Base-by-base conservation (phyloP, 2,329 filamentous ascomycete species). In the Endocalyx cinctus region DNA sequence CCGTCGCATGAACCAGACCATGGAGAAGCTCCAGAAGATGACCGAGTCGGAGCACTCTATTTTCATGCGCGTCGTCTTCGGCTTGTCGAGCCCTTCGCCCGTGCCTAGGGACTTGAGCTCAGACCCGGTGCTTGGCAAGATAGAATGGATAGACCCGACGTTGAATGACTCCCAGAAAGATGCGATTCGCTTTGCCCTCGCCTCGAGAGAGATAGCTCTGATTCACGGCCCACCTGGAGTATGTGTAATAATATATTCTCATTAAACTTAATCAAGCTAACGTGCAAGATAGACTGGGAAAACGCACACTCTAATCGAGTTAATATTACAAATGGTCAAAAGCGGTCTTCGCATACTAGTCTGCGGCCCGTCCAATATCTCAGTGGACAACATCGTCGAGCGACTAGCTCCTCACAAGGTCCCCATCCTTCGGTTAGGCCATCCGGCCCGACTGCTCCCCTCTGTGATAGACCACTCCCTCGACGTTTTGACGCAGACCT, bases 351-450 rank as follows among this genome's bases (percentile, higher is more conserved):
- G 88, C 2, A 70, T 97, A 10, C 71, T 97, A 2, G 90, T 97
- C n/a, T 97, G 92, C 51, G 92, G 90, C 0, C 92, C 92, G 0
- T 95, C 87, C 18, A 98, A 98, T 57, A 89, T 98, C 48, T 92
- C 87, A 1, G 92, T 98, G 1, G 92, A 98, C 71, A 98, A 98
- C 54, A 94, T 98, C 37, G 89, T 96, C 7, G 92, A 98, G 62
- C 80, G 92, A 6, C 74, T 97, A 2, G 79, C 88, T 2, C 79
- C 85, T 0, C 84, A 89, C 58, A 88, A 87, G 51, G 72, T 96
- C 2, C 83, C 87, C 0, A 87, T 97, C 50, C 75, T 97, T 22
- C 83, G 92, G 2, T 76, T 98, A 1, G 92, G 92, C 1, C 92
- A 98, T 59, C 92, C 92, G 0, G 92, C 92, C 2, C 81, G 92